phyloP scores from a whole-genome alignment of 495 filamentous ascomycete species.

The Penicillium macrosclerotiorum region DNA sequence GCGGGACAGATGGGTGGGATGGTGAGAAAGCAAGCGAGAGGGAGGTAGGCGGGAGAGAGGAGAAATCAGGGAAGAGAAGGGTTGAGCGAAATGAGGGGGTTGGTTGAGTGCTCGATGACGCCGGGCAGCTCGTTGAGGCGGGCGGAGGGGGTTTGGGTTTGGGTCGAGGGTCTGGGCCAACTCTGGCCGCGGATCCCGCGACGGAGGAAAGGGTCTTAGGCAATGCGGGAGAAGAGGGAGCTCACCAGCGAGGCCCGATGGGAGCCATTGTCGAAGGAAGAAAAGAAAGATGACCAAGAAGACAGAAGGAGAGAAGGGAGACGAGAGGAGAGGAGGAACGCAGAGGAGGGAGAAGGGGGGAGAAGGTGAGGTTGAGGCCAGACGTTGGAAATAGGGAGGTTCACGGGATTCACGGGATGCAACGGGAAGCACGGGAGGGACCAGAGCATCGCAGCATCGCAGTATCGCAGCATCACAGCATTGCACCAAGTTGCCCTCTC shows the following conservation, averaged over 20 bases:
- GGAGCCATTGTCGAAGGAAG: slow-evolving; percentile 6
- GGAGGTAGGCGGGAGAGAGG: slow-evolving; percentile 1
- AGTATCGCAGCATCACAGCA: no score
- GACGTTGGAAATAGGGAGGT: slow-evolving; percentile 9
- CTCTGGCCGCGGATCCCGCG: background rate
- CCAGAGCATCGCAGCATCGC: no score
- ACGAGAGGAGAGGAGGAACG: background rate
- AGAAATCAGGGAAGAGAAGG: slow-evolving; percentile 8
- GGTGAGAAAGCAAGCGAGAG: no score
- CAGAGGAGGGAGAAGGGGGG: slow-evolving; percentile 6
- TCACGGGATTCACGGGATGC: slow-evolving; percentile 16
- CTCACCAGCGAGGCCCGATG: slow-evolving; percentile 11
- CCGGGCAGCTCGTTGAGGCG: no score
- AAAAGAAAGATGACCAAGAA: slow-evolving; percentile 1
- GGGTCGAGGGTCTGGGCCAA: slow-evolving; percentile 1
- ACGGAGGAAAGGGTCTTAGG: background rate
- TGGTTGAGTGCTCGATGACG: slow-evolving; percentile 25
- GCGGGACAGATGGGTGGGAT: no score
- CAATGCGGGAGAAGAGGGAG: no score
- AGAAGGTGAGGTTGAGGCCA: slow-evolving; percentile 9
- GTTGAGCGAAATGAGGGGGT: slow-evolving; percentile 14
- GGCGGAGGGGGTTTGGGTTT: no score
- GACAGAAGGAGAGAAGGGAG: slow-evolving; percentile 1
- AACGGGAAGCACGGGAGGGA: no score
- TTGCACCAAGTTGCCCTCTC: no score